phyloP scores from a whole-genome alignment of 1,284 basidiomycete genomes.

The Pyrrhoderma lamaoense region DNA sequence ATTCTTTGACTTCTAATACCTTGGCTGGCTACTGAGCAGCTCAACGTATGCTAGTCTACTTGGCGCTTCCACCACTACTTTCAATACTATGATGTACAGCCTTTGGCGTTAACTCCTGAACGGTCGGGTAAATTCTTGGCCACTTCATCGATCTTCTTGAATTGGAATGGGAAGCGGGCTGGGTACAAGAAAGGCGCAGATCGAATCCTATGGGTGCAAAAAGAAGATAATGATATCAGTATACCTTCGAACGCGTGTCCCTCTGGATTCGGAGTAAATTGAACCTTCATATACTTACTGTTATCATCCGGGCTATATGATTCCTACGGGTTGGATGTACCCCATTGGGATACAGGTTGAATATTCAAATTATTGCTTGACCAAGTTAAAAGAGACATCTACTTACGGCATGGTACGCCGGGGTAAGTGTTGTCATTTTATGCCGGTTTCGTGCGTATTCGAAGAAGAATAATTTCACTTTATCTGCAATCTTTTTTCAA shows the following conservation, averaged over 20 bases:
- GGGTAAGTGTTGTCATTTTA: constrained; percentile 99
- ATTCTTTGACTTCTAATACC: constrained; percentile 1
- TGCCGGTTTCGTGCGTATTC: constrained; percentile 95
- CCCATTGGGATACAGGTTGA: constrained; percentile 11
- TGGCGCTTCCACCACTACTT: not conserved
- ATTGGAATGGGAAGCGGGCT: constrained; percentile 92
- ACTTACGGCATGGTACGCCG: constrained; percentile 89
- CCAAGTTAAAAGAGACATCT: not conserved
- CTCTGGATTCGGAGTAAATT: not conserved
- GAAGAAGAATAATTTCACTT: constrained; percentile 97
- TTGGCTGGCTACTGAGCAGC: not conserved
- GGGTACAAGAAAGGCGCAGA: constrained; percentile 92
- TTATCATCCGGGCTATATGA: constrained; percentile 97
- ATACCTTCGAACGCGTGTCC: not conserved
- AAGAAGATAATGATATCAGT: not conserved
- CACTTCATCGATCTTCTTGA: constrained; percentile 86
- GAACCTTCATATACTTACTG: constrained; percentile 41
- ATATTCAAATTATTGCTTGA: not conserved
- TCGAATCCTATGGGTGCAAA: constrained; percentile 68
- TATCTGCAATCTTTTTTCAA: constrained; percentile 78
- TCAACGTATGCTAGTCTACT: constrained; percentile 8
- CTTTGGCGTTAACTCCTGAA: constrained; percentile 35
- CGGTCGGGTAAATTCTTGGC: constrained; percentile 70
- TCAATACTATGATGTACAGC: too few species aligned
- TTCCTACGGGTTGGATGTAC: constrained; percentile 46